Conservation (phyloP, 106 monocot genomes). For the Acanthochlamys bracteata region DNA sequence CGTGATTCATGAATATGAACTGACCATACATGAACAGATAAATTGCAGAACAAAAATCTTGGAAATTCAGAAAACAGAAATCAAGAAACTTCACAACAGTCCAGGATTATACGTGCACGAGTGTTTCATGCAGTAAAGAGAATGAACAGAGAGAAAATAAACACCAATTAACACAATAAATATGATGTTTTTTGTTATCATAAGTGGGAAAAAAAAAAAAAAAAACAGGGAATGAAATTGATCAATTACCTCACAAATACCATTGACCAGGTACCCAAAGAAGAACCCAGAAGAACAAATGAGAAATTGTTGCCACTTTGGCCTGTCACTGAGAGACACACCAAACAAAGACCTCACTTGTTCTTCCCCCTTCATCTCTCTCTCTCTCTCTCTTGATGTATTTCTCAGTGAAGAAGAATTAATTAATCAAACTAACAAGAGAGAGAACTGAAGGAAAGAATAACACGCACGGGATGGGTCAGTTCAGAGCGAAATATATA, state of each 20-base stretch:
- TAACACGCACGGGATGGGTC: neutral
- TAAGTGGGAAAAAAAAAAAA: too few relatives aligned
- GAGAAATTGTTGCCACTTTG: slow-evolving; percentile 89
- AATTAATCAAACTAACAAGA: neutral
- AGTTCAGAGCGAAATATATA: too few relatives aligned
- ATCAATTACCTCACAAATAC: slow-evolving; percentile 66
- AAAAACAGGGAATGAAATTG: too few relatives aligned
- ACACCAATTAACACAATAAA: too few relatives aligned
- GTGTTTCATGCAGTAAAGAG: too few relatives aligned
- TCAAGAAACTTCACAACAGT: too few relatives aligned
- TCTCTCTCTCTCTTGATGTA: slow-evolving; percentile 5
- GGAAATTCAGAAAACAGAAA: too few relatives aligned
- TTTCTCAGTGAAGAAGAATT: neutral
- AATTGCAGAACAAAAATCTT: too few relatives aligned
- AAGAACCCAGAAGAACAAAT: slow-evolving; percentile 91
- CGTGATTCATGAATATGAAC: neutral
- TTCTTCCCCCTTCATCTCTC: slow-evolving; percentile 42
- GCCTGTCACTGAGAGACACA: slow-evolving; percentile 47
- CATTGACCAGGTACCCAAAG: slow-evolving; percentile 96
- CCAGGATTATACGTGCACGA: too few relatives aligned
- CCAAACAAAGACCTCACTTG: slow-evolving; percentile 79
- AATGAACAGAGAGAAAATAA: too few relatives aligned
- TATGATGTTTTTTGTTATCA: too few relatives aligned
- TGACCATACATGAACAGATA: too few relatives aligned
- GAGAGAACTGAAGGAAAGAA: neutral